phyloP scores from a whole-genome alignment of 1,284 basidiomycete genomes.

The Boletellus sp. region DNA sequence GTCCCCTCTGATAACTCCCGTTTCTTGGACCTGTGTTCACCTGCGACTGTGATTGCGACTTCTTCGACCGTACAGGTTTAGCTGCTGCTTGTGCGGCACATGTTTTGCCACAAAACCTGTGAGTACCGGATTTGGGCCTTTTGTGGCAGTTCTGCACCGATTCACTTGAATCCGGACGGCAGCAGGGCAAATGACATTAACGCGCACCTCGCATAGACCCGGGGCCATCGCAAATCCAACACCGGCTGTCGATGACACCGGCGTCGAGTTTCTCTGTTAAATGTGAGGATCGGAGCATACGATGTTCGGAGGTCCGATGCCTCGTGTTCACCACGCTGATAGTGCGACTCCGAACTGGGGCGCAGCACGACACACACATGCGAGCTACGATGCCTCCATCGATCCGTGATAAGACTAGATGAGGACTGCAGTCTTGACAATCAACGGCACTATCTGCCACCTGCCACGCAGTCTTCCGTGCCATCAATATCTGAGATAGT shows the following conservation, averaged over 20 bases:
- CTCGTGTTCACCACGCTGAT: constrained; percentile 29
- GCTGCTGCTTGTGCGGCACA: constrained; percentile 47
- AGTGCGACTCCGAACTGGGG: constrained; percentile 8
- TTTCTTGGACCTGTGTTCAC: constrained; percentile 13
- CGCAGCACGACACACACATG: constrained; percentile 3
- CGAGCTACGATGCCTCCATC: constrained; percentile 8
- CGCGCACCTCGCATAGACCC: constrained; percentile 29
- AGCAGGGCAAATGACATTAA: background rate
- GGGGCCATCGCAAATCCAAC: constrained; percentile 27
- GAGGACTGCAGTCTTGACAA: background rate
- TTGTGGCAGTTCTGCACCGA: constrained; percentile 49
- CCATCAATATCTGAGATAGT: constrained; percentile 20
- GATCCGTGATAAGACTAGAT: constrained; percentile 20
- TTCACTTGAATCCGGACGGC: constrained; percentile 4
- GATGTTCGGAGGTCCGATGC: constrained; percentile 9
- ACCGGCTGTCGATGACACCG: constrained; percentile 5
- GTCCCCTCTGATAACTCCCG: constrained; percentile 13
- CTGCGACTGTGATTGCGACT: constrained; percentile 13
- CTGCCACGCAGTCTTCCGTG: constrained; percentile 8
- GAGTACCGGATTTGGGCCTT: constrained; percentile 49
- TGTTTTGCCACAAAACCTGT: constrained; percentile 56
- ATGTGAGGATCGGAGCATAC: constrained; percentile 9
- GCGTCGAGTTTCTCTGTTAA: constrained; percentile 7
- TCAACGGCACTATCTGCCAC: background rate
- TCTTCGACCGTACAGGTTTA: constrained; percentile 11